Percentiles rank a stretch among this genome's conserved stretches.
phyloP scores from a whole-genome alignment of 805 yeast species.

The Saccharomycopsis microspora region DNA sequence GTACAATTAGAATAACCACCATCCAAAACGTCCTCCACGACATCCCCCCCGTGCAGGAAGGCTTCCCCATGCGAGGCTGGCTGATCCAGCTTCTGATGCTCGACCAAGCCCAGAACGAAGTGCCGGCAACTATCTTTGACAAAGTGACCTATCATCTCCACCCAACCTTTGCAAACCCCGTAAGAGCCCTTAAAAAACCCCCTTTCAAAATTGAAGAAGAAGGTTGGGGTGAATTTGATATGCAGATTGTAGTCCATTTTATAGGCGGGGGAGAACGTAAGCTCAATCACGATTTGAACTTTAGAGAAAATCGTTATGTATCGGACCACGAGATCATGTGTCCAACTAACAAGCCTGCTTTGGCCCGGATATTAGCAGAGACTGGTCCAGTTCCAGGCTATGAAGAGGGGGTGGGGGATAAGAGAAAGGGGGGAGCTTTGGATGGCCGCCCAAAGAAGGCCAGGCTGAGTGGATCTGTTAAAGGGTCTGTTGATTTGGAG shows the following conservation, averaged over 20 bases:
- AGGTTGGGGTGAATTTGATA: conserved; percentile 98
- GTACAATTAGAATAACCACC: conserved; percentile 83
- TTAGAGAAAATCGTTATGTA: conserved; percentile 62
- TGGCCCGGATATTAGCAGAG: conserved; percentile 64
- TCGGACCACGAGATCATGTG: conserved; percentile 69
- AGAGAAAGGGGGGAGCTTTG: conserved; percentile 24
- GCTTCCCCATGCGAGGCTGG: conserved; percentile 94
- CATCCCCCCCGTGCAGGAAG: conserved; percentile 76
- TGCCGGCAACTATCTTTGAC: conserved; percentile 82
- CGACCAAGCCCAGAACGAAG: conserved; percentile 69
- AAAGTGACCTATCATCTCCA: conserved; percentile 88
- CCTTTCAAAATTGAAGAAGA: conserved; percentile 86
- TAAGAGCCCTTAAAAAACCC: conserved; percentile 62
- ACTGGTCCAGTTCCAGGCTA: conserved; percentile 70
- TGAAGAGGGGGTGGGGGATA: conserved; percentile 24
- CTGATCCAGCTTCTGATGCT: conserved; percentile 63
- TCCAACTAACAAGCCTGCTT: conserved; percentile 63
- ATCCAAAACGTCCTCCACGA: conserved; percentile 74
- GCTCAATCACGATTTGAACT: conserved; percentile 82
- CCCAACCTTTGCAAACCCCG: conserved; percentile 90
- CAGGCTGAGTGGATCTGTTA: conserved; percentile 28
- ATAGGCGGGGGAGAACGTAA: conserved; percentile 87
- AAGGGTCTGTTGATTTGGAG: conserved; percentile 79
- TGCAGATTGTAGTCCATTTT: conserved; percentile 65
- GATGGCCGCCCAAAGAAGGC: conserved; percentile 8